phyloP scores from a whole-genome alignment of 768 basidiomycete species.

The Mycena floridula region DNA sequence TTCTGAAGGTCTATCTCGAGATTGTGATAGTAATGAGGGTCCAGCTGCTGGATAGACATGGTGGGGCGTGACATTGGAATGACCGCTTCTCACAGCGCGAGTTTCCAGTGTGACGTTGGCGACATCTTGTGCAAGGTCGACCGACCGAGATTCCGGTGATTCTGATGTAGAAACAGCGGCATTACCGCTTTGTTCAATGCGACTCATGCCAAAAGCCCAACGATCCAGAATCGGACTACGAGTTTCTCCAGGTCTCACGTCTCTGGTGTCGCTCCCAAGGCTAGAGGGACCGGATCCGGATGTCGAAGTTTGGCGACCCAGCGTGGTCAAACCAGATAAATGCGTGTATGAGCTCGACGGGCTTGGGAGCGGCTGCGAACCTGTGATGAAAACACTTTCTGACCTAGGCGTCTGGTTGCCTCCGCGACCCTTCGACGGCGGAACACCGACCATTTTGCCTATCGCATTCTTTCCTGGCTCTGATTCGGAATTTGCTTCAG shows the following conservation, averaged over 20 bases:
- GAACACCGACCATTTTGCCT: constrained; percentile 84
- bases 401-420: constrained; percentile 92
- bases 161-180: constrained; percentile 16
- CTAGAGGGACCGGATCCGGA: constrained; percentile 6
- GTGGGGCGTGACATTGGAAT: too few relatives aligned
- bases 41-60: constrained; percentile 30
- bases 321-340: constrained; percentile 8
- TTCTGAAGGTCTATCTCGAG: neutral
- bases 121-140: constrained; percentile 31
- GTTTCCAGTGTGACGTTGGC: constrained; percentile 33
- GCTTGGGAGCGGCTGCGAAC: constrained; percentile 88
- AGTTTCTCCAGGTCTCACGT: too few relatives aligned
- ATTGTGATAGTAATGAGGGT: constrained; percentile 68
- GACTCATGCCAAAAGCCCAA: constrained; percentile 89
- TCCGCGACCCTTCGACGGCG: constrained; percentile 86
- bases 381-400: constrained; percentile 78
- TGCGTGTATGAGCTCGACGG: constrained; percentile 60
- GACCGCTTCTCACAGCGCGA: too few relatives aligned
- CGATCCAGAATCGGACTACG: constrained; percentile 67
- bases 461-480: constrained; percentile 39
- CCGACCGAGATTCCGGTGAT: constrained; percentile 26
- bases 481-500: constrained; percentile 30
- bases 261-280: too few relatives aligned
- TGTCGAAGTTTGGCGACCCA: constrained; percentile 3
- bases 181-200: constrained; percentile 53